Percentiles rank a stretch among this genome's conserved stretches.
phyloP scores from a whole-genome alignment of 495 filamentous ascomycete species.

The Talaromyces borbonicus region DNA sequence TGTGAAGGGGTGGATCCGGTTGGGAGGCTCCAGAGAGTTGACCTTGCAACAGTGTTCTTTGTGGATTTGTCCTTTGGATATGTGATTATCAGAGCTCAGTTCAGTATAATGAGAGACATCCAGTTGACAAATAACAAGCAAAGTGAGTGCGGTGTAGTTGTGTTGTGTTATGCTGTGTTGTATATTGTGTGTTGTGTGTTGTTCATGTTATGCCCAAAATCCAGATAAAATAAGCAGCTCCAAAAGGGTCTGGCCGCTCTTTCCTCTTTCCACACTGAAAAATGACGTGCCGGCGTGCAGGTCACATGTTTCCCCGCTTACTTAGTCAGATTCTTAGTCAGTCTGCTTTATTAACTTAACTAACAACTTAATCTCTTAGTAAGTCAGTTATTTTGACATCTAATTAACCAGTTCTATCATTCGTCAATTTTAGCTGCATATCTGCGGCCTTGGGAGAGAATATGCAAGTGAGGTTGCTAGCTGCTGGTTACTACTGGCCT shows the following conservation, averaged over 20 bases:
- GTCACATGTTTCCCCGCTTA: constrained; percentile 6
- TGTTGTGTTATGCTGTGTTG: not conserved
- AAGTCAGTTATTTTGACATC: not conserved
- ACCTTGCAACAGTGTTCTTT: no score
- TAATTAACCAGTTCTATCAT: no score
- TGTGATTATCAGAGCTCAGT: no score
- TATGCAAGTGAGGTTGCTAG: no score
- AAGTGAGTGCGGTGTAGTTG: no score
- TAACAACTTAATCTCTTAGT: not conserved
- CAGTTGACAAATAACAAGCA: no score
- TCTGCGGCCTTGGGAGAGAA: no score
- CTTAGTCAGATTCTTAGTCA: not conserved
- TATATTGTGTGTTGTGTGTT: not conserved
- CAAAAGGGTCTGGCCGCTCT: constrained; percentile 1
- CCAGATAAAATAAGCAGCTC: constrained; percentile 1
- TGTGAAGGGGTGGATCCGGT: constrained; percentile 2
- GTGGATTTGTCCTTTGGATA: no score
- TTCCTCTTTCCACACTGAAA: not conserved
- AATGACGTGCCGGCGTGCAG: constrained; percentile 9
- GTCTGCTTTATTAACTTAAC: not conserved
- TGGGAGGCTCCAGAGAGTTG: not conserved
- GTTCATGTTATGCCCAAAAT: no score
- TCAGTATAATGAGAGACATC: no score
- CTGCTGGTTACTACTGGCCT: no score
- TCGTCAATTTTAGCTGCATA: no score